A percentile compares a stretch with the other conserved stretches of the same genome.
These are phyloP conservation scores for Talaromyces sp. DNA, from an alignment of 2,329 filamentous ascomycete species.

Conservation along the genomic window DNA sequence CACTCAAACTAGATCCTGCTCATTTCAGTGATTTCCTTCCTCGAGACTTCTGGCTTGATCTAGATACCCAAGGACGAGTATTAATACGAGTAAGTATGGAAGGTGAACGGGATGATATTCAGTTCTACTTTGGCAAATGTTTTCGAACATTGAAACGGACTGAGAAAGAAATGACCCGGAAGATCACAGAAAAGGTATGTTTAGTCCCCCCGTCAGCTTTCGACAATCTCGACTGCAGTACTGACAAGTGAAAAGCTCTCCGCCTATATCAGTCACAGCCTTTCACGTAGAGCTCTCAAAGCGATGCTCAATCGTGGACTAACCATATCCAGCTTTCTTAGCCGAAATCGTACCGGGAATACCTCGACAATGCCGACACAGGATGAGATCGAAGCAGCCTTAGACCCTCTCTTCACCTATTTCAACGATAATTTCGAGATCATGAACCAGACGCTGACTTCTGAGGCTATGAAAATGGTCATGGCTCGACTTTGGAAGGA, in stretches of 20 bases:
- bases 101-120: slow-evolving; percentile 94
- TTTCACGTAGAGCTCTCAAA: slow-evolving; percentile 77
- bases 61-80: slow-evolving; percentile 89
- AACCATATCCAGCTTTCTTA: slow-evolving; percentile 65
- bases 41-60: slow-evolving; percentile 93
- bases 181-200: slow-evolving; percentile 91
- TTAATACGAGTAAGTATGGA: slow-evolving; percentile 96
- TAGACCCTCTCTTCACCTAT: slow-evolving; percentile 83
- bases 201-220: background rate
- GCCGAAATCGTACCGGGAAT: slow-evolving; percentile 49
- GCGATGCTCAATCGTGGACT: slow-evolving; percentile 70
- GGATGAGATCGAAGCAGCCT: slow-evolving; percentile 71
- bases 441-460: slow-evolving; percentile 94
- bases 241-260: slow-evolving; percentile 61
- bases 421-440: slow-evolving; percentile 99
- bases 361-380: slow-evolving; percentile 58
- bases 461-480: slow-evolving; percentile 94
- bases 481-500: slow-evolving; percentile 99
- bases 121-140: slow-evolving; percentile 97
- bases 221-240: background rate
- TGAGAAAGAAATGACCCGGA: slow-evolving; percentile 95
- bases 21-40: slow-evolving; percentile 96
- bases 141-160: slow-evolving; percentile 93
- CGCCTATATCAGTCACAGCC: slow-evolving; percentile 82
- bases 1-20: slow-evolving; percentile 92